Base-by-base conservation (phyloP, 1,139 yeast species). In the Chernovozyma sophiae-reginae region DNA sequence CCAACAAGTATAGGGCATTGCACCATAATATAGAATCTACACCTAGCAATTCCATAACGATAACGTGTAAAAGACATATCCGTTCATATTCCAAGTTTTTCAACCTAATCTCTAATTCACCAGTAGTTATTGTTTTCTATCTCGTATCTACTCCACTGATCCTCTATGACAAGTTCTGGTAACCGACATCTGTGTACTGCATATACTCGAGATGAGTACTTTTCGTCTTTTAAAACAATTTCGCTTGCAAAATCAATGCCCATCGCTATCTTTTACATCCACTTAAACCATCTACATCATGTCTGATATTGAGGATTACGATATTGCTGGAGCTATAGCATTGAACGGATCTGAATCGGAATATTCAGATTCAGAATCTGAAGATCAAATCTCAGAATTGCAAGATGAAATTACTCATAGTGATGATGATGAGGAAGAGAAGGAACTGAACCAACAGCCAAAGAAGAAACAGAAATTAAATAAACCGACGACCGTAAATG, bases 241-340 rank as follows among this genome's bases (percentile, higher is more conserved):
- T 20, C 23, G 6, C 23, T 20, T 20, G 10, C 23, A 6, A 6
- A 7, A 20, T 10, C n/a, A n/a, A n/a, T n/a, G n/a, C n/a, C n/a
- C n/a, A 20, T 10, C 10, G 10, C 23, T 6, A 20, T 20, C 23
- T 7, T 20, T 20, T 20, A 20, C 10, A 20, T 20, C 12, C 11
- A 8, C 29, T 12, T 16, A 6, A 26, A 6, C 11, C 29, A 14
- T 28, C n/a, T 27, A 16, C 11, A 45, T 31, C 36, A 66, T 68
- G 74, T 67, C 73, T 34, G 82, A 74, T 54, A 23, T 22, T 23
- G 86, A 79, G 52, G 83, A 69, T 7, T 73, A 65, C 52, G 90
- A 85, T 56, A 84, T 86, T 50, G 82, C 89, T 26, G 68, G 76
- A 26, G 86, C 83, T 2, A 55, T 79, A 29, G 63, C 62, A 14